phyloP scores from a whole-genome alignment of 2,329 filamentous ascomycete species.

The Trichoderma sp. region DNA sequence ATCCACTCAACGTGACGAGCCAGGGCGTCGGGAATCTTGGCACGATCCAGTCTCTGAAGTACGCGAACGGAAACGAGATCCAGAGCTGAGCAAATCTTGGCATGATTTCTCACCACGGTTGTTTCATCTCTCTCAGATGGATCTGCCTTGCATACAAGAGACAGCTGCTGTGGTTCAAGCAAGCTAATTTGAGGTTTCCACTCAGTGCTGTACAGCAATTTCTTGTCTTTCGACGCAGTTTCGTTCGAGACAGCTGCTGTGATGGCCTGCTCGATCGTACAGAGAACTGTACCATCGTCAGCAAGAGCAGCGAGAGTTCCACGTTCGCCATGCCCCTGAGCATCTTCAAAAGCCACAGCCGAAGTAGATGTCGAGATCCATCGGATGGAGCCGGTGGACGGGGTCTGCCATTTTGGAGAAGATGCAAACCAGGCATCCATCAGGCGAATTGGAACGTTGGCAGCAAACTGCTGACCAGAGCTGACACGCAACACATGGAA shows the following conservation, averaged over 20 bases:
- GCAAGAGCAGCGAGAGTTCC: background rate
- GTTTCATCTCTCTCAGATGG: constrained; percentile 29
- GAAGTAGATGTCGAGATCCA: constrained; percentile 27
- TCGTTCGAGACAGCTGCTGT: constrained; percentile 29
- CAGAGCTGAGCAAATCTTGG: background rate
- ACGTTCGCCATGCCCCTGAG: background rate
- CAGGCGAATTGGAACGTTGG: constrained; percentile 6
- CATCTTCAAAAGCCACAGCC: constrained; percentile 24
- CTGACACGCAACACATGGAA: constrained; percentile 32
- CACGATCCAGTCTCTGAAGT: background rate
- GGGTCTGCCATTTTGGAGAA: background rate
- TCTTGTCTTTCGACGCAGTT: constrained; percentile 23
- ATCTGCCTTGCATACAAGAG: constrained; percentile 27
- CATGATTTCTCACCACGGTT: background rate
- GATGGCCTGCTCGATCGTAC: constrained; percentile 29
- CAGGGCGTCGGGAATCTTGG: background rate
- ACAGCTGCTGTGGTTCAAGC: constrained; percentile 34
- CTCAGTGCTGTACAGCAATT: constrained; percentile 37
- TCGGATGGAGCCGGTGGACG: background rate
- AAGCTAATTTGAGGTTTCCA: constrained; percentile 43
- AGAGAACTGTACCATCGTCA: constrained; percentile 26
- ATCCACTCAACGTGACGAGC: constrained; percentile 8
- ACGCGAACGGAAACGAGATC: background rate
- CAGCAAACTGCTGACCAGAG: background rate
- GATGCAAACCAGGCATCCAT: constrained; percentile 1